Conservation (phyloP, 495 filamentous ascomycete species). For the Collariella sp. region DNA sequence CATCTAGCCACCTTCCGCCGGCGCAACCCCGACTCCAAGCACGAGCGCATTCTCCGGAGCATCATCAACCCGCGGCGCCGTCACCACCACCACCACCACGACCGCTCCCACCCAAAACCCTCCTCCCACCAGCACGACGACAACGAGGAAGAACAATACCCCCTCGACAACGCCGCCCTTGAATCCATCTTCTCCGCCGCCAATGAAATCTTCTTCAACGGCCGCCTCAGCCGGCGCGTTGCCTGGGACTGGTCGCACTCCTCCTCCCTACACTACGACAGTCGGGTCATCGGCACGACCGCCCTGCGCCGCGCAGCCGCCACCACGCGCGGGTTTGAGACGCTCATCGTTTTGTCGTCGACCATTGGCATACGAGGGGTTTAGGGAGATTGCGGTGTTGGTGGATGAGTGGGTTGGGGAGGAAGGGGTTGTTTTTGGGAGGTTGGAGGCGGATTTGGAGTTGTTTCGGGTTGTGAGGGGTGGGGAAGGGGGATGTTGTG, state of each 20-base stretch:
- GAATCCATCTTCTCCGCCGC: slow-evolving; percentile 43
- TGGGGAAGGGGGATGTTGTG: not conserved
- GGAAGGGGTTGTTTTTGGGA: slow-evolving; percentile 39
- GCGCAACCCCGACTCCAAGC: slow-evolving; percentile 37
- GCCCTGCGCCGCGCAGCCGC: slow-evolving; percentile 36
- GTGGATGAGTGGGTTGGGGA: slow-evolving; percentile 47
- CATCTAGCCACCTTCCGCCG: slow-evolving; percentile 36
- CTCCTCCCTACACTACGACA: slow-evolving; percentile 28
- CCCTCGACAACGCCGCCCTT: slow-evolving; percentile 43
- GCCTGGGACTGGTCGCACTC: slow-evolving; percentile 43
- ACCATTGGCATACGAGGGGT: slow-evolving; percentile 48
- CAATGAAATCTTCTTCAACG: slow-evolving; percentile 48
- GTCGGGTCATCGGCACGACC: slow-evolving; percentile 46
- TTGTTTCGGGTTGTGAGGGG: slow-evolving; percentile 25
- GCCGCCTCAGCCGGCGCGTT: slow-evolving; percentile 41
- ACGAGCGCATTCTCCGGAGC: slow-evolving; percentile 41
- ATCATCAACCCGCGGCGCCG: slow-evolving; percentile 39
- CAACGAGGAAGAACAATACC: slow-evolving; percentile 21
- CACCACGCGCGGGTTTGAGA: slow-evolving; percentile 40
- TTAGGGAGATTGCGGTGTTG: slow-evolving; percentile 39
- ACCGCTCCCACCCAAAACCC: not conserved
- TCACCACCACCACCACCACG: not conserved
- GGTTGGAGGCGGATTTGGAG: slow-evolving; percentile 47
- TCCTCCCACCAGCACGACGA: not conserved
- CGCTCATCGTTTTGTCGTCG: slow-evolving; percentile 45